Conservation (phyloP, 768 basidiomycete species). For the Suillus decipiens region DNA sequence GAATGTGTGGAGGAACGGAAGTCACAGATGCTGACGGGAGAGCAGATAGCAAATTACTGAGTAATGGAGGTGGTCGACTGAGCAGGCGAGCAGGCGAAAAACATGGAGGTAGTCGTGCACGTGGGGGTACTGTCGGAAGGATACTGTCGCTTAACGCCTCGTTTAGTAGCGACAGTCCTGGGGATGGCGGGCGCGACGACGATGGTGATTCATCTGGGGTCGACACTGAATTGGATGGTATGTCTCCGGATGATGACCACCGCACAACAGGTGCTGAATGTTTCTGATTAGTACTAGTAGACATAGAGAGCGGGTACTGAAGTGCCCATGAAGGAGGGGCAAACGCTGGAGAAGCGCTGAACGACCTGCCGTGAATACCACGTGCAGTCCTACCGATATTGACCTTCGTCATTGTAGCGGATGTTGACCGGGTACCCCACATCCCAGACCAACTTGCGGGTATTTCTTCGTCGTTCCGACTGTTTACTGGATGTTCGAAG, state of each 20-base stretch:
- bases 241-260: conserved; percentile 5
- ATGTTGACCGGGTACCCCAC: not conserved
- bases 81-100: conserved; percentile 36
- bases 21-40: conserved; percentile 65
- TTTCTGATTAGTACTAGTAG: not conserved
- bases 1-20: conserved; percentile 26
- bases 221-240: not conserved
- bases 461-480: not conserved
- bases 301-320: conserved; percentile 5
- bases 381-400: conserved; percentile 8
- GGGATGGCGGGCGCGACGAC: conserved; percentile 36
- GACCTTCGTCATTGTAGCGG: not conserved
- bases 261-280: conserved; percentile 8
- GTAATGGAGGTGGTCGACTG: conserved; percentile 49
- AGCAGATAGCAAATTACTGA: conserved; percentile 58
- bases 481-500: not conserved
- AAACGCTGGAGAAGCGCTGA: conserved; percentile 8
- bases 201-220: conserved; percentile 11
- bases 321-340: conserved; percentile 5
- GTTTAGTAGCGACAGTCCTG: conserved; percentile 40
- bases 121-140: conserved; percentile 43
- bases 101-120: conserved; percentile 42
- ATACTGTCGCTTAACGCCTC: conserved; percentile 48
- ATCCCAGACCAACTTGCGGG: conserved; percentile 4
- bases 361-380: conserved; percentile 7